Evolutionary conservation across 768 basidiomycete species (phyloP).

Genomic region (Psilocybe cyanescens): DNA sequence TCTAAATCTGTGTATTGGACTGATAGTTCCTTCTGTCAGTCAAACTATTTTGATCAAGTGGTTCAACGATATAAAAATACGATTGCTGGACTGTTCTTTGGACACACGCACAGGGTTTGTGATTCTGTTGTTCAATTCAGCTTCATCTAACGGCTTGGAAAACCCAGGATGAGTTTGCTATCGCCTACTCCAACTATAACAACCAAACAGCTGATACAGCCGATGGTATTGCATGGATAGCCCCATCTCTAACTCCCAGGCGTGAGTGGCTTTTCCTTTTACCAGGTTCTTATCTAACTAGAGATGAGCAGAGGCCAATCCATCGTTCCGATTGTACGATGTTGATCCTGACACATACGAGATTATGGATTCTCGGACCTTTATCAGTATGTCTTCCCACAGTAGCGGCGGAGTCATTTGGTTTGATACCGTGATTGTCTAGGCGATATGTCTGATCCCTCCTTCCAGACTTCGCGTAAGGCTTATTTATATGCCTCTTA

Average conservation of each 20-base stretch:
- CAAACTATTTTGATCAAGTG: constrained; percentile 67
- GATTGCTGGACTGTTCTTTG: constrained; percentile 65
- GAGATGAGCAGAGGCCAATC: constrained; percentile 47
- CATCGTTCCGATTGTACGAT: constrained; percentile 62
- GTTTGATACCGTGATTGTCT: neutral
- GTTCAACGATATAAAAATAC: constrained; percentile 61
- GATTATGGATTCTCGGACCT: constrained; percentile 59
- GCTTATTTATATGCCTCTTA: neutral
- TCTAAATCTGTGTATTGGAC: neutral
- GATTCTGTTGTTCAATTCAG: neutral
- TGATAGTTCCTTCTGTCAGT: constrained; percentile 33
- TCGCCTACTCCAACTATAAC: constrained; percentile 59
- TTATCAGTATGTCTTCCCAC: constrained; percentile 41
- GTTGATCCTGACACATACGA: constrained; percentile 71
- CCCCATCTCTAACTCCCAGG: constrained; percentile 61
- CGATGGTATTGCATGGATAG: constrained; percentile 50
- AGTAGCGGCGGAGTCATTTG: neutral
- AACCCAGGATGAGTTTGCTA: constrained; percentile 57
- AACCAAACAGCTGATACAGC: constrained; percentile 48
- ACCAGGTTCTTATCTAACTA: neutral
- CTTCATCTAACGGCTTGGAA: neutral
- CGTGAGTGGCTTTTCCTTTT: constrained; percentile 32
- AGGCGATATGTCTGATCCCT: constrained; percentile 46
- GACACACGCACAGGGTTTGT: constrained; percentile 51
- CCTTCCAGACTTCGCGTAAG: constrained; percentile 52